Evolutionary conservation across 2,329 filamentous ascomycete genomes (phyloP).

Genomic region (Myotisia sp.): DNA sequence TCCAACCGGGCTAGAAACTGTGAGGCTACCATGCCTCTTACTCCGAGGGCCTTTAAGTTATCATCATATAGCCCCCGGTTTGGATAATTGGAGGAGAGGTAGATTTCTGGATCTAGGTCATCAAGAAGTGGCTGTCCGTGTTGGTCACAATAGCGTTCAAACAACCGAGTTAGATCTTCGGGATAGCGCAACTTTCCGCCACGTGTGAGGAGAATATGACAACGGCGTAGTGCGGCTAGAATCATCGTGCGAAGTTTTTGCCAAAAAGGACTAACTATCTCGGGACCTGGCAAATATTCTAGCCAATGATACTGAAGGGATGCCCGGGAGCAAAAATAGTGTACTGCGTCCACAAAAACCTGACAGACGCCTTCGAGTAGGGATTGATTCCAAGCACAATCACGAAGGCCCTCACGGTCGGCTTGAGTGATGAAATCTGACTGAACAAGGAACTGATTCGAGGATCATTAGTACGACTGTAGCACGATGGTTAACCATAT

Average conservation of each 20-base stretch:
- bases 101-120: constrained; percentile 1
- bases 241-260: background rate
- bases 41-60: background rate
- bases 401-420: constrained; percentile 30
- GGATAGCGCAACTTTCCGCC: background rate
- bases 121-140: background rate
- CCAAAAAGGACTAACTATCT: background rate
- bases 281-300: constrained; percentile 28
- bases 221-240: background rate
- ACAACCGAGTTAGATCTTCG: background rate
- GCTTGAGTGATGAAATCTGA: constrained; percentile 37
- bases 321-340: constrained; percentile 26
- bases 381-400: constrained; percentile 22
- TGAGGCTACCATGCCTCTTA: background rate
- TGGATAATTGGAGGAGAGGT: background rate
- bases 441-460: constrained; percentile 35
- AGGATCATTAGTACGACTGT: too few relatives aligned
- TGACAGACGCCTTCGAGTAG: constrained; percentile 26
- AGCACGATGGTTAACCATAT: constrained; percentile 3
- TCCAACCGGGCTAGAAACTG: background rate
- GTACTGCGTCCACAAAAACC: constrained; percentile 28
- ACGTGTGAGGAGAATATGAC: background rate
- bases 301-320: constrained; percentile 33
- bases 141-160: background rate
- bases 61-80: background rate